These are phyloP conservation scores for Talaromyces rugulosus DNA, from an alignment of 2,329 filamentous ascomycete genomes.

Conservation along the genomic window DNA sequence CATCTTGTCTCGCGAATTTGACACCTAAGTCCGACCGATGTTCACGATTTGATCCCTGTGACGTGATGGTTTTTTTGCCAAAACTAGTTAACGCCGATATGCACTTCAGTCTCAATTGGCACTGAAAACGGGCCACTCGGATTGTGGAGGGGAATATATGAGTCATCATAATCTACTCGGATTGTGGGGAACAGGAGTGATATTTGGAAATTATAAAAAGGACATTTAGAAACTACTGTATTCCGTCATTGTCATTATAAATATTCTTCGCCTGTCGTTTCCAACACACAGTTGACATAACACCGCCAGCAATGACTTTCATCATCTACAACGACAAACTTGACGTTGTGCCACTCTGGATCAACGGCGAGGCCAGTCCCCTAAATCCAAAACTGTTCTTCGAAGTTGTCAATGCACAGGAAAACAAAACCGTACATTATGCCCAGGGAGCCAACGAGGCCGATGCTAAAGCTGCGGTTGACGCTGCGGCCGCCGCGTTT, in stretches of 20 bases:
- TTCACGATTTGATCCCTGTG: not conserved
- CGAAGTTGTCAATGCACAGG: slow-evolving; percentile 1
- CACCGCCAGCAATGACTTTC: not conserved
- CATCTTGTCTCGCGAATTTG: not conserved
- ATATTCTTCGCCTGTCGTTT: not conserved
- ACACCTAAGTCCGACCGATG: not conserved
- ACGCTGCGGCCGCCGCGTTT: slow-evolving; percentile 3
- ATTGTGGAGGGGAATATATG: not conserved
- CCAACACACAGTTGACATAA: not conserved
- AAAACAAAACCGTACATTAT: slow-evolving; percentile 1
- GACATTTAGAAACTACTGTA: not conserved
- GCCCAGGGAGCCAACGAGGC: not conserved
- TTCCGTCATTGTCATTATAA: not conserved
- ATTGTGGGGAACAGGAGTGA: not conserved
- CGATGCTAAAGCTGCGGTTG: slow-evolving; percentile 5
- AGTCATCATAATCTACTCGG: not conserved
- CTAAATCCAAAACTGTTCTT: not conserved
- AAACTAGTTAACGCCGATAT: not conserved
- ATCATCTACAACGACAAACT: not conserved
- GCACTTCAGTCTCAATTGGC: not conserved
- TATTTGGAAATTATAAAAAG: not conserved
- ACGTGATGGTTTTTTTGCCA: not conserved
- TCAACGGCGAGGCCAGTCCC: slow-evolving; percentile 1
- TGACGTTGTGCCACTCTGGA: not conserved
- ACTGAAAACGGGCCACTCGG: not conserved